Percentiles rank a stretch among this genome's conserved stretches.
phyloP scores from a whole-genome alignment of 2,329 filamentous ascomycete species.

The Aspergillus sp. region DNA sequence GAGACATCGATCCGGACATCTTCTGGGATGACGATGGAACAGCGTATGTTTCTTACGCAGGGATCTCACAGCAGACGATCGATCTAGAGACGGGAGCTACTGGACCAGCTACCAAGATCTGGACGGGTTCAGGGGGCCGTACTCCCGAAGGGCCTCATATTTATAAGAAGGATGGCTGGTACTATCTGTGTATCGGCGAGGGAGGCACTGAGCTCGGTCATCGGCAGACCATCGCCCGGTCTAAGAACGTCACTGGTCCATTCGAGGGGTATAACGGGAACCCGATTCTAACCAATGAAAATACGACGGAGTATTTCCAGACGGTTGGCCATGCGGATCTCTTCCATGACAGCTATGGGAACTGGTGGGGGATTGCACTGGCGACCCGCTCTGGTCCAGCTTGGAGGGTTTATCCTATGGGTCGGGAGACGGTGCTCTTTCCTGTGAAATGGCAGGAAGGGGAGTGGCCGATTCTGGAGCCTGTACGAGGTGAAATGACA shows the following conservation, averaged over 20 bases:
- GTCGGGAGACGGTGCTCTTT: constrained; percentile 51
- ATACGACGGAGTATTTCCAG: constrained; percentile 41
- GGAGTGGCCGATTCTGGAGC: constrained; percentile 42
- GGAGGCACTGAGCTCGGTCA: constrained; percentile 21
- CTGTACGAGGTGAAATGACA: constrained; percentile 3
- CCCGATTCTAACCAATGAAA: constrained; percentile 38
- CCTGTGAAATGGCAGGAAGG: constrained; percentile 48
- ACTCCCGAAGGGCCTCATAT: constrained; percentile 27
- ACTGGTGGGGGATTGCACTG: constrained; percentile 54
- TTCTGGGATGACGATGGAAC: constrained; percentile 13
- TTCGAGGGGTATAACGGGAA: constrained; percentile 40
- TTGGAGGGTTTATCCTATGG: constrained; percentile 49
- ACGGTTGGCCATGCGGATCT: constrained; percentile 57
- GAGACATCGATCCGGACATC: constrained; percentile 9
- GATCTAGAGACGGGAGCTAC: constrained; percentile 28
- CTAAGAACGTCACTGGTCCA: constrained; percentile 30
- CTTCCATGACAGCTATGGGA: constrained; percentile 49
- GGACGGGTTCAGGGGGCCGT: constrained; percentile 48
- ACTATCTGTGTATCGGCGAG: constrained; percentile 24
- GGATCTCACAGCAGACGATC: constrained; percentile 7
- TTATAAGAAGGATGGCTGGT: constrained; percentile 25
- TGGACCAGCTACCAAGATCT: constrained; percentile 18
- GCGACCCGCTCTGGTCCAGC: constrained; percentile 36
- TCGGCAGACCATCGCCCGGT: constrained; percentile 23
- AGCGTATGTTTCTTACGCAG: constrained; percentile 4